Evolutionary conservation across 1,139 yeast species (phyloP).

Genomic region (Protomyces arabidopsidicola): DNA sequence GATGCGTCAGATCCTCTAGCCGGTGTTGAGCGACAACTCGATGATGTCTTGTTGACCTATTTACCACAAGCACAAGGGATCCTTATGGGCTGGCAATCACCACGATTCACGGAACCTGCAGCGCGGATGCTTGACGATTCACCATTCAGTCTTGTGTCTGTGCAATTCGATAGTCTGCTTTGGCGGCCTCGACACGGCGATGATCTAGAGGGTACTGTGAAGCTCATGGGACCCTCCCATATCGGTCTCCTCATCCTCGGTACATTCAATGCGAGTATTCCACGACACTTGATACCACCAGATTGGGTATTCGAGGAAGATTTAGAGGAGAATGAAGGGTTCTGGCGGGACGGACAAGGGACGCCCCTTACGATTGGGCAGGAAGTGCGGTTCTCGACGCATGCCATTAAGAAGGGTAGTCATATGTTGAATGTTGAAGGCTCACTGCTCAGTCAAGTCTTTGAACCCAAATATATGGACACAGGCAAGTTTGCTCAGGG

Average conservation of each 20-base stretch:
- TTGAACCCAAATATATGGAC: conserved; percentile 1
- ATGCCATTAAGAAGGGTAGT: conserved; percentile 20
- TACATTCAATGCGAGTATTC: conserved; percentile 89
- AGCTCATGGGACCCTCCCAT: conserved; percentile 92
- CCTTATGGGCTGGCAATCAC: conserved; percentile 67
- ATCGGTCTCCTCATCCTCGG: conserved; percentile 87
- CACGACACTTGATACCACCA: conserved; percentile 73
- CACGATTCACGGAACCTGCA: conserved; percentile 39
- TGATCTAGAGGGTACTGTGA: conserved; percentile 68
- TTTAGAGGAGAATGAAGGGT: conserved; percentile 49
- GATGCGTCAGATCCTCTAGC: conserved; percentile 23
- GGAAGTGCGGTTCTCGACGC: conserved; percentile 9
- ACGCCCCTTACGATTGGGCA: conserved; percentile 1
- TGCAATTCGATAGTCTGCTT: conserved; percentile 71
- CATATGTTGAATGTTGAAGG: conserved; percentile 24
- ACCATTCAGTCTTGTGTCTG: conserved; percentile 87
- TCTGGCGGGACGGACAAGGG: conserved; percentile 25
- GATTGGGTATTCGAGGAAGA: conserved; percentile 83
- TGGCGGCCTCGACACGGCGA: conserved; percentile 92
- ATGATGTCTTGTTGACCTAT: conserved; percentile 81
- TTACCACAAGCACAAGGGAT: conserved; percentile 72
- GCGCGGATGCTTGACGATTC: conserved; percentile 73
- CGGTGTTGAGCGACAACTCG: conserved; percentile 56
- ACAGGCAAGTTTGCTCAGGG: not conserved
- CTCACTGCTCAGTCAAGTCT: conserved; percentile 4